Conservation (phyloP, 306 rosid species). For the Lathyrus aphaca region DNA sequence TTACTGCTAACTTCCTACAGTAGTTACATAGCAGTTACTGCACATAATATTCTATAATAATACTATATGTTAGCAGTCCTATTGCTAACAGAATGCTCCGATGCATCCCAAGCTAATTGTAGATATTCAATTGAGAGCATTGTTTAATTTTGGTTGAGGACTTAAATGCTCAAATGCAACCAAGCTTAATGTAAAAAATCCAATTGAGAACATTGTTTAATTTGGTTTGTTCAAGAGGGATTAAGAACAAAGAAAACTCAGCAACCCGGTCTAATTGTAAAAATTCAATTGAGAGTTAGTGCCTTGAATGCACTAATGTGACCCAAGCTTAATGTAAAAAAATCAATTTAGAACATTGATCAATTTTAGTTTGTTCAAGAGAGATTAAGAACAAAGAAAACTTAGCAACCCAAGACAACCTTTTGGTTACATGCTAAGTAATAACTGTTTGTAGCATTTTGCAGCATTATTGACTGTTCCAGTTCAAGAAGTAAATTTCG, state of each 20-base stretch:
- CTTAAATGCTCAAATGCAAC: slow-evolving; percentile 21
- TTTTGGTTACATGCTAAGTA: no score
- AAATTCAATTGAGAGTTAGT: slow-evolving; percentile 19
- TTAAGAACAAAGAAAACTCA: slow-evolving; percentile 14
- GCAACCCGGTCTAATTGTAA: not conserved
- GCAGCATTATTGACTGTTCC: no score
- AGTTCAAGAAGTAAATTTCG: no score
- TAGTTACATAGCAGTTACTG: no score
- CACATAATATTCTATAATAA: no score
- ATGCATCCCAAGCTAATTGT: not conserved
- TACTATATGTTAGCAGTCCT: no score
- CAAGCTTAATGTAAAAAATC: slow-evolving; percentile 8
- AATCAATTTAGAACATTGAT: slow-evolving; percentile 8
- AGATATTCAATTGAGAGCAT: slow-evolving; percentile 14
- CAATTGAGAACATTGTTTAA: slow-evolving; percentile 6
- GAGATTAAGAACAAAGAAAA: slow-evolving; percentile 10
- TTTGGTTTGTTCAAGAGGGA: slow-evolving; percentile 29
- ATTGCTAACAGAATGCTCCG: slow-evolving; percentile 3
- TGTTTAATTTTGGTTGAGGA: not conserved
- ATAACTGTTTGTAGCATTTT: no score
- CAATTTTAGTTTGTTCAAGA: slow-evolving; percentile 29
- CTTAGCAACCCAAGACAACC: not conserved
- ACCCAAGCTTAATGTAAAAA: not conserved
- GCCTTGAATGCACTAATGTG: slow-evolving; percentile 24
- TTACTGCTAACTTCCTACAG: no score